phyloP scores from a whole-genome alignment of 2,329 filamentous ascomycete species.

The Berkeleyomyces basicola region DNA sequence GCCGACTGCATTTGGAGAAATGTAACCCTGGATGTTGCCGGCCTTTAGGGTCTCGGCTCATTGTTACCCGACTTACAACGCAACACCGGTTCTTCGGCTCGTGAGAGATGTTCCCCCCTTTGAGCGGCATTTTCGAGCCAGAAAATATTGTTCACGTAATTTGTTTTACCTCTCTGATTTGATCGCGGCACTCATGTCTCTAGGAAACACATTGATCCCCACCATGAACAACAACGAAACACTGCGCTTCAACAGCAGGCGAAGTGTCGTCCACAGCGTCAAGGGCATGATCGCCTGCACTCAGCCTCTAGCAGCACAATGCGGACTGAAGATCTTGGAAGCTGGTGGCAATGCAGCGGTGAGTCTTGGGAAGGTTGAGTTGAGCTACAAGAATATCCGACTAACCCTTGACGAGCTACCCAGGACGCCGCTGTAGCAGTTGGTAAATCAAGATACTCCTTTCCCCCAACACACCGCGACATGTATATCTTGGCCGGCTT shows the following conservation, averaged over 20 bases:
- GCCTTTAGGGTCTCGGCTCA: background rate
- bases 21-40: background rate
- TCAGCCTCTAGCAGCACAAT: conserved; percentile 77
- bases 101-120: background rate
- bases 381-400: background rate
- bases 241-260: conserved; percentile 23
- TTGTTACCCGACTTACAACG: background rate
- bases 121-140: background rate
- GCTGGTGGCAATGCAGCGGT: conserved; percentile 88
- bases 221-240: background rate
- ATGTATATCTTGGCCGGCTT: background rate
- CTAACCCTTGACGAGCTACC: background rate
- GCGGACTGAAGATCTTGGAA: conserved; percentile 68
- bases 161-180: background rate
- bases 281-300: conserved; percentile 82
- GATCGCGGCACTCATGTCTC: background rate
- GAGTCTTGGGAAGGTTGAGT: conserved; percentile 23
- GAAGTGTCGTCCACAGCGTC: conserved; percentile 86
- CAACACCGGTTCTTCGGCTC: background rate
- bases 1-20: background rate
- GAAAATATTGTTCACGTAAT: background rate
- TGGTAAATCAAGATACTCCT: conserved; percentile 31
- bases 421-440: conserved; percentile 94
- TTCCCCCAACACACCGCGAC: background rate
- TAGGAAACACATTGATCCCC: background rate